phyloP scores from a whole-genome alignment of 2,329 filamentous ascomycete species.

The Fusarium staphyleae region DNA sequence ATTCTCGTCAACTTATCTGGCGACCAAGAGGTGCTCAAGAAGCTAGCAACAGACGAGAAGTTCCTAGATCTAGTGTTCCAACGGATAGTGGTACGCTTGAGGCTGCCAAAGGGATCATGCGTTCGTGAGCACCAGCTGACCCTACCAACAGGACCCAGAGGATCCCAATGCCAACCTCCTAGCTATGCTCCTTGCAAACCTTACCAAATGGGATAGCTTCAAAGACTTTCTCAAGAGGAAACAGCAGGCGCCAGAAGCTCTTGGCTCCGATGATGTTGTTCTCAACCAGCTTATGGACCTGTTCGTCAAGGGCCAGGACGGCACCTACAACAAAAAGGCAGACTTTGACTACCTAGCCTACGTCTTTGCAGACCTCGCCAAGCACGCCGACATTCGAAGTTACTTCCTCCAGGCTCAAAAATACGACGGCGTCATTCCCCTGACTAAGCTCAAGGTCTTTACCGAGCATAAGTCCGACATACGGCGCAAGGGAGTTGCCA shows the following conservation, averaged over 20 bases:
- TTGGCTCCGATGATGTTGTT: constrained; percentile 75
- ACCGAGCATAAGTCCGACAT: constrained; percentile 88
- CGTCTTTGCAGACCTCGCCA: constrained; percentile 90
- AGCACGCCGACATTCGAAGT: constrained; percentile 74
- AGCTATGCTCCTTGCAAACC: constrained; percentile 91
- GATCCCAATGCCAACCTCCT: constrained; percentile 86
- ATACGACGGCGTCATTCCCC: constrained; percentile 84
- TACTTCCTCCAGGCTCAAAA: constrained; percentile 77
- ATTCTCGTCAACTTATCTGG: constrained; percentile 87
- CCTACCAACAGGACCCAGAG: constrained; percentile 64
- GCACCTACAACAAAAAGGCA: constrained; percentile 81
- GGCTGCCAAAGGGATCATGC: too few species aligned
- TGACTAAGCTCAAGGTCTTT: constrained; percentile 93
- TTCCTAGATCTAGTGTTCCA: constrained; percentile 78
- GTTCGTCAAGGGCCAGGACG: constrained; percentile 90
- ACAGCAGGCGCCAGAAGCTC: constrained; percentile 70
- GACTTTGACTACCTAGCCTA: constrained; percentile 95
- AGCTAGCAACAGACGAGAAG: constrained; percentile 76
- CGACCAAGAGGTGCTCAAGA: constrained; percentile 77
- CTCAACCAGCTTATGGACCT: constrained; percentile 94
- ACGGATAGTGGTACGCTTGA: constrained; percentile 72
- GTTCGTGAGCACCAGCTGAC: constrained; percentile 3
- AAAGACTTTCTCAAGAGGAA: constrained; percentile 73
- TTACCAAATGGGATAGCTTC: constrained; percentile 80
- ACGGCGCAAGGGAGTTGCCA: constrained; percentile 91